phyloP scores from a whole-genome alignment of 306 rosid species.

The Prunus davidiana region DNA sequence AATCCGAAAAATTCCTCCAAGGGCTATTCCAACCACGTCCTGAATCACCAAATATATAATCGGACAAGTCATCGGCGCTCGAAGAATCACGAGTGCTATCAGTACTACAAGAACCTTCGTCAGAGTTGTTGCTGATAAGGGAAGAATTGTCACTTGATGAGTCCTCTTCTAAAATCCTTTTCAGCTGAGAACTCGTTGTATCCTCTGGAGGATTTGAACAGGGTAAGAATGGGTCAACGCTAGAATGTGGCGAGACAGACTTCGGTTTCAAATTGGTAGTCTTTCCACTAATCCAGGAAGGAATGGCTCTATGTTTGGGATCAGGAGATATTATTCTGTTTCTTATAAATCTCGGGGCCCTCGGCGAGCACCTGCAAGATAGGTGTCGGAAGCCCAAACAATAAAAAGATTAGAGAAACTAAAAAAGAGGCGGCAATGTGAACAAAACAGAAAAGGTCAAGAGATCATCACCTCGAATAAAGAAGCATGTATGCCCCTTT shows the following conservation, averaged over 20 bases:
- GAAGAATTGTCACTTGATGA: constrained; percentile 89
- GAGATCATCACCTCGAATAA: constrained; percentile 67
- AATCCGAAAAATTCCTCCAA: constrained; percentile 45
- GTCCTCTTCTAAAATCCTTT: constrained; percentile 64
- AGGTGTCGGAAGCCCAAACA: constrained; percentile 19
- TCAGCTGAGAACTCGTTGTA: constrained; percentile 37
- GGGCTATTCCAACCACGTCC: constrained; percentile 42
- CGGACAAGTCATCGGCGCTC: constrained; percentile 75
- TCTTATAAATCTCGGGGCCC: constrained; percentile 82
- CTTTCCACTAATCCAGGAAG: constrained; percentile 44
- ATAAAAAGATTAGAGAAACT: constrained; percentile 4
- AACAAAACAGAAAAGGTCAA: not conserved
- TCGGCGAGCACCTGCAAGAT: constrained; percentile 74
- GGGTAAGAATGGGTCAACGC: constrained; percentile 26
- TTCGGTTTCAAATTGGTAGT: constrained; percentile 34
- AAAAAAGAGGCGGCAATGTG: not conserved
- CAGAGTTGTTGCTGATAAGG: constrained; percentile 71
- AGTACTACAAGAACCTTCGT: constrained; percentile 85
- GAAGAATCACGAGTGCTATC: constrained; percentile 65
- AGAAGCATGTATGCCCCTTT: constrained; percentile 96
- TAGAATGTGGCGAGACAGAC: constrained; percentile 21
- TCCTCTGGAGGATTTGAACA: constrained; percentile 31
- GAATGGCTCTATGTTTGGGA: constrained; percentile 38
- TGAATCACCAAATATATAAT: constrained; percentile 73
- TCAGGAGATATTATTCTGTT: constrained; percentile 47